Conservation (phyloP, 495 filamentous ascomycete genomes). For the Aspergillus diversus region DNA sequence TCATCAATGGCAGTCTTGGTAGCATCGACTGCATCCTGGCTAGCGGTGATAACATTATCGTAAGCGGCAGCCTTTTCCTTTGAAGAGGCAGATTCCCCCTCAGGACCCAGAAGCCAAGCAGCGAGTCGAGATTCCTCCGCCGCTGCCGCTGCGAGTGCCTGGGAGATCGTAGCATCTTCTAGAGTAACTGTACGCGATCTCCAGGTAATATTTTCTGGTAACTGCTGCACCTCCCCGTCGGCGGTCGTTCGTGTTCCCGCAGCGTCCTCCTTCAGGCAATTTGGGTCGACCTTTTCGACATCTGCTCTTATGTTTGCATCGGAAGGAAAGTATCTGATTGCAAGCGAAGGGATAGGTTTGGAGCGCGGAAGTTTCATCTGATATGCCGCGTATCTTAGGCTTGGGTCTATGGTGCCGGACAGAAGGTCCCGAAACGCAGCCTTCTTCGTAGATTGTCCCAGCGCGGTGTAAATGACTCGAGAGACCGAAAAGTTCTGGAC, state of each 20-base stretch:
- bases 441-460: slow-evolving; percentile 63
- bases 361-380: slow-evolving; percentile 84
- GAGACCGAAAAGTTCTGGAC: slow-evolving; percentile 74
- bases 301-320: slow-evolving; percentile 63
- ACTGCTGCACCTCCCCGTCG: slow-evolving; percentile 54
- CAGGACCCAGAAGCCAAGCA: slow-evolving; percentile 41
- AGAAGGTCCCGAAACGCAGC: slow-evolving; percentile 87
- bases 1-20: slow-evolving; percentile 94
- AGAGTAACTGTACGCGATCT: slow-evolving; percentile 83
- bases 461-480: slow-evolving; percentile 77
- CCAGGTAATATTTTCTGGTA: slow-evolving; percentile 84
- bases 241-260: slow-evolving; percentile 58
- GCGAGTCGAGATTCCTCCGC: slow-evolving; percentile 57
- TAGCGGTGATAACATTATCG: slow-evolving; percentile 85
- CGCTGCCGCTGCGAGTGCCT: slow-evolving; percentile 64
- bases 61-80: slow-evolving; percentile 78
- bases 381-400: slow-evolving; percentile 92
- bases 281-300: slow-evolving; percentile 74
- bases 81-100: slow-evolving; percentile 43
- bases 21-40: slow-evolving; percentile 92
- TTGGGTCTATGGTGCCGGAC: slow-evolving; percentile 85
- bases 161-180: slow-evolving; percentile 89
- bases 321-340: slow-evolving; percentile 71
- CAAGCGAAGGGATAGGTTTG: slow-evolving; percentile 74
- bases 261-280: slow-evolving; percentile 65